Base-by-base conservation (phyloP, 305 asterid genomes). In the Solanum hybrid region DNA sequence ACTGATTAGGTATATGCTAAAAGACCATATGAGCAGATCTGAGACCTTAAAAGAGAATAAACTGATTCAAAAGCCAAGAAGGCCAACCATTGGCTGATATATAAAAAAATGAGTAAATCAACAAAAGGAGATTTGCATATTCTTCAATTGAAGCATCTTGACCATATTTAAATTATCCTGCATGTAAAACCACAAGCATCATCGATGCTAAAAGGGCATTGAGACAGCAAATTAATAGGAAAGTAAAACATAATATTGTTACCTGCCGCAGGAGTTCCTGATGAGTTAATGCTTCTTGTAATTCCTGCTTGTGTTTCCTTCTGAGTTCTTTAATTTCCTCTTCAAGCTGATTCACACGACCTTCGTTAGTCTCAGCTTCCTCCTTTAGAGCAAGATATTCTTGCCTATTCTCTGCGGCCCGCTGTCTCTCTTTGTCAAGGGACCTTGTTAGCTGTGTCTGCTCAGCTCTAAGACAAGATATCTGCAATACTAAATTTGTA, bases 401-500 rank as follows among this genome's bases (percentile, higher is more conserved):
- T 92, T 96, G 99, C 95, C 98, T 94, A 91, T 94, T 91, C 91
- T 97, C 98, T 45, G 95, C 94, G 51, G 99, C 98, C 90, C 94
- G 94, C 89, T 97, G 98, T 91, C 98, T 95, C 93, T 96, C 98
- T 94, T 95, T 95, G 89, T 96, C 99, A 85, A 96, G 98, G 90
- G 99, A 96, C 92, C 94, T 94, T 78, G 96, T 91, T 86, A 96
- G 89, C 91, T 97, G 99, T 32, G 98, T 96, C 94, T 97, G 99
- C 94, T 97, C 99, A 24, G 99, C 95, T 92, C 99, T 94, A 80
- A 96, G 98, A 92, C 99, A 97, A 84, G 98, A 96, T 92, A 96
- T 95, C 99, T 97, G 95, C 95, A 90, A 45, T 38, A 91, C 78
- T 32, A 42, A 60, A 34, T 88, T 66, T 79, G 85, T 94, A 85